phyloP scores from a whole-genome alignment of 2,329 filamentous ascomycete genomes.

The Hymenoscyphus scutula region DNA sequence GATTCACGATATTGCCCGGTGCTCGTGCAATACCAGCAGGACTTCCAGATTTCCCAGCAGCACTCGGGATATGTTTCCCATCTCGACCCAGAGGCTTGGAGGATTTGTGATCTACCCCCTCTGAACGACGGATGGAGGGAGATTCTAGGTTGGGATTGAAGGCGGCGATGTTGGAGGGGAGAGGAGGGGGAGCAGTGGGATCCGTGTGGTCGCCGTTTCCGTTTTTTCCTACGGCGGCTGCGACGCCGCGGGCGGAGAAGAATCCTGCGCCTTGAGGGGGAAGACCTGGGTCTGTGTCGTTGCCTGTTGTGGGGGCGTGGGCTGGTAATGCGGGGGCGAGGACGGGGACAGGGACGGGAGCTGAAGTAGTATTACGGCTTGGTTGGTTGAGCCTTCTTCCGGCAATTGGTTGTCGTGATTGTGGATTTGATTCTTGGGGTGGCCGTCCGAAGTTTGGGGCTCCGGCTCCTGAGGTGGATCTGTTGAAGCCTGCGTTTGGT shows the following conservation, averaged over 20 bases:
- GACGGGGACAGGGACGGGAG: no score
- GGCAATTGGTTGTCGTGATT: constrained; percentile 16
- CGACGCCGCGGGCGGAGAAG: constrained; percentile 59
- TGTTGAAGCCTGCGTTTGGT: constrained; percentile 31
- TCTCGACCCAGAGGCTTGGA: constrained; percentile 68
- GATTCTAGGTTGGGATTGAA: constrained; percentile 76
- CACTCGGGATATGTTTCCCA: constrained; percentile 49
- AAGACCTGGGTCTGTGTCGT: constrained; percentile 20
- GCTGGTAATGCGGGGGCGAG: constrained; percentile 32
- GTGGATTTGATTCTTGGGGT: constrained; percentile 18
- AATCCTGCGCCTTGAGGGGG: constrained; percentile 48
- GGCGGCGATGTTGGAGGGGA: constrained; percentile 47
- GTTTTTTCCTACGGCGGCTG: constrained; percentile 38
- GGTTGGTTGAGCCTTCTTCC: constrained; percentile 35
- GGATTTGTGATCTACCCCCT: constrained; percentile 75
- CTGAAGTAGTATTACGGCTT: constrained; percentile 30
- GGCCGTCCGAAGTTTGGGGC: constrained; percentile 22
- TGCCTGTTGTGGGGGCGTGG: constrained; percentile 11
- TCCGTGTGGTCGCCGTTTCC: constrained; percentile 55
- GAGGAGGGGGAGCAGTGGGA: constrained; percentile 37
- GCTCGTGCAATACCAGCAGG: constrained; percentile 10
- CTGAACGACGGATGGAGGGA: constrained; percentile 85
- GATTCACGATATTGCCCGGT: constrained; percentile 49
- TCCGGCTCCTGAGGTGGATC: constrained; percentile 24
- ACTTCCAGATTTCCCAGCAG: constrained; percentile 32